Evolutionary conservation across 768 basidiomycete species (phyloP), one percentile per base, ranked within the genome.

Genomic region (Suillus subalutaceus): DNA sequence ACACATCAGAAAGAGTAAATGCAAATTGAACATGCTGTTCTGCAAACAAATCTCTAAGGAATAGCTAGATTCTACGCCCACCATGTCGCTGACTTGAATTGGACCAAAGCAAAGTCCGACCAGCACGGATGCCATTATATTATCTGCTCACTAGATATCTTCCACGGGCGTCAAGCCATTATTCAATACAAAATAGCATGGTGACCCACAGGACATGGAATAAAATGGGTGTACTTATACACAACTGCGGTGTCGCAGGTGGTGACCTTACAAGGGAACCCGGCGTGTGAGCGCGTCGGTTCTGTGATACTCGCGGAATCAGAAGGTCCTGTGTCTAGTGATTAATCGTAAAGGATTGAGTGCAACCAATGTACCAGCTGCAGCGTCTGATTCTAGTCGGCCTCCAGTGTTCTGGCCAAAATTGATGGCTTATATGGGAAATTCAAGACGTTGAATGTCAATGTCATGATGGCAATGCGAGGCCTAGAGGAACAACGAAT

Each of bases 341-440:
- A 26, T 26, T 26, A 26, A 26, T 26, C 26, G 26, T 26, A 23
- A 26, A 26, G 26, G 23, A 52, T 15, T 13, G 23, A 26, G 6
- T 52, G 15, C 50, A 16, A 16, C 15, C 48, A 50, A 23, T 10
- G 48, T 23, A 23, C 46, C n/a, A n/a, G n/a, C 10, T n/a, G 23
- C 23, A 23, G 23, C 12, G n/a, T 23, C 23, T 4, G 12, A 23
- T 13, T 23, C 23, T 50, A 13, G 5, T 23, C 32, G 26, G 0
- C 32, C 79, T 4, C 73, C 90, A 58, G 87, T 88, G 44, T 46
- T n/a, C 44, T 46, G 44, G 20, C 20, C 44, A n/a, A 10, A 35
- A 35, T 6, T 35, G n/a, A 4, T 46, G n/a, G 20, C 4, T 46
- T 20, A 46, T 46, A 46, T 2, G 43, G 18, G 6, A 43, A 43